Conservation (phyloP, 2,329 filamentous ascomycete species). For the Xylaria sp. region DNA sequence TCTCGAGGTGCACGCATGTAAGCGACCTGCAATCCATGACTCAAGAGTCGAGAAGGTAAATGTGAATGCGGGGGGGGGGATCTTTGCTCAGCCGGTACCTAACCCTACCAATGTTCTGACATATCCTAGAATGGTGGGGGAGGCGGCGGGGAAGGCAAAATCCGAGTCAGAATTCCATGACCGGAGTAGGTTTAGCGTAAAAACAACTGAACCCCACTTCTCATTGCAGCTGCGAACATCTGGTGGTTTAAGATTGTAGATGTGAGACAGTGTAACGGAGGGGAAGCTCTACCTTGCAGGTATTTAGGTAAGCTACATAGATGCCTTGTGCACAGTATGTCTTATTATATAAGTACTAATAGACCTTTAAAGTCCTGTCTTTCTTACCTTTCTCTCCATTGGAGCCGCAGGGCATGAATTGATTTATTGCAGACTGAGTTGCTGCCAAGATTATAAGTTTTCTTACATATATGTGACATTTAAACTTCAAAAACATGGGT, state of each 20-base stretch:
- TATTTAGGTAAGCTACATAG: background rate
- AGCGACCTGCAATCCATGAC: constrained; percentile 1
- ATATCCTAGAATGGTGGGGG: too few relatives aligned
- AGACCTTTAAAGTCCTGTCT: background rate
- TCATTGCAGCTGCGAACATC: constrained; percentile 7
- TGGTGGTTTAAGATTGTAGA: background rate
- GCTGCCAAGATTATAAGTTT: background rate
- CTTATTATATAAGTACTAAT: background rate
- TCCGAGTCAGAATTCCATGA: constrained; percentile 19
- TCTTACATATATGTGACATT: background rate
- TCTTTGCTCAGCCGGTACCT: background rate
- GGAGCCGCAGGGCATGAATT: background rate
- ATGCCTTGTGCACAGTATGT: background rate
- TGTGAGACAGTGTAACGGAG: background rate
- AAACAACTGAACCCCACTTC: constrained; percentile 2
- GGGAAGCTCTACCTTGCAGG: background rate
- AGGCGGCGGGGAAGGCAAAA: constrained; percentile 12
- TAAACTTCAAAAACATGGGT: background rate
- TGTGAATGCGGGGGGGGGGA: background rate
- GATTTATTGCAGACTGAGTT: background rate
- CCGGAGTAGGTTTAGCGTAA: constrained; percentile 22
- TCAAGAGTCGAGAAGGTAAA: background rate
- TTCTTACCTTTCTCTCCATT: too few relatives aligned
- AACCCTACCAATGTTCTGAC: background rate
- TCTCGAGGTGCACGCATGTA: background rate